A percentile compares a stretch with the other conserved stretches of the same genome.
phyloP scores from a whole-genome alignment of 1,284 basidiomycete species.

The Pseudozyma thailandica region DNA sequence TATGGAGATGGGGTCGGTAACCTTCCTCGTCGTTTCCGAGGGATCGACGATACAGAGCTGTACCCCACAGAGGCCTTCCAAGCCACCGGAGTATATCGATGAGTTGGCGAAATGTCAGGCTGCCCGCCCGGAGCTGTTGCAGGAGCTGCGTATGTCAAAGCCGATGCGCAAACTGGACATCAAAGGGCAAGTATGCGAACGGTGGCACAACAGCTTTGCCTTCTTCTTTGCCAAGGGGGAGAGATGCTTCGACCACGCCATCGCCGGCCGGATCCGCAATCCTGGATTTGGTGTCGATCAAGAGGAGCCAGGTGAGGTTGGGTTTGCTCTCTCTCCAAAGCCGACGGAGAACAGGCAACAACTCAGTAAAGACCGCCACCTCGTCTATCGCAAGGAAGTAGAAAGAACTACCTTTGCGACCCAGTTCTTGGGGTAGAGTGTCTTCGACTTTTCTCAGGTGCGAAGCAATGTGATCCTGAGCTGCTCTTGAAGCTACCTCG shows the following conservation, averaged over 20 bases:
- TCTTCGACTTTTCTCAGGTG: neutral
- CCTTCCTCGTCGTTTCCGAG: neutral
- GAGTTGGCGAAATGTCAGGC: neutral
- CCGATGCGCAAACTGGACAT: neutral
- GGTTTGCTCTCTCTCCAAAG: conserved; percentile 7
- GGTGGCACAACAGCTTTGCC: conserved; percentile 7
- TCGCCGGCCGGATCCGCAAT: neutral
- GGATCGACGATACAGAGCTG: neutral
- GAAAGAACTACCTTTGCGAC: neutral
- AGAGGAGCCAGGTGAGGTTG: neutral
- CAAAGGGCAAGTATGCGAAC: conserved; percentile 9
- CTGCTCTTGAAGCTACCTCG: neutral
- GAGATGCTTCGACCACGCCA: conserved; percentile 1
- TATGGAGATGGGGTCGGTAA: neutral
- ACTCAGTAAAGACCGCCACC: neutral
- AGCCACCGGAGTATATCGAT: neutral
- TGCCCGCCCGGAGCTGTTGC: neutral
- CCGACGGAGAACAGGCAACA: conserved; percentile 6
- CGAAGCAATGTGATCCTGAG: neutral
- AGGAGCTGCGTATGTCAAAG: neutral
- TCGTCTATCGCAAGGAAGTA: conserved; percentile 10
- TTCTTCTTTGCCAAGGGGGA: conserved; percentile 4
- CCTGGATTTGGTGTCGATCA: neutral
- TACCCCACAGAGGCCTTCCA: conserved; percentile 6
- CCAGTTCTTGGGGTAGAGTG: neutral